Conservation (phyloP, 2,329 filamentous ascomycete species). For the Pyrenophora tritici-repentis region DNA sequence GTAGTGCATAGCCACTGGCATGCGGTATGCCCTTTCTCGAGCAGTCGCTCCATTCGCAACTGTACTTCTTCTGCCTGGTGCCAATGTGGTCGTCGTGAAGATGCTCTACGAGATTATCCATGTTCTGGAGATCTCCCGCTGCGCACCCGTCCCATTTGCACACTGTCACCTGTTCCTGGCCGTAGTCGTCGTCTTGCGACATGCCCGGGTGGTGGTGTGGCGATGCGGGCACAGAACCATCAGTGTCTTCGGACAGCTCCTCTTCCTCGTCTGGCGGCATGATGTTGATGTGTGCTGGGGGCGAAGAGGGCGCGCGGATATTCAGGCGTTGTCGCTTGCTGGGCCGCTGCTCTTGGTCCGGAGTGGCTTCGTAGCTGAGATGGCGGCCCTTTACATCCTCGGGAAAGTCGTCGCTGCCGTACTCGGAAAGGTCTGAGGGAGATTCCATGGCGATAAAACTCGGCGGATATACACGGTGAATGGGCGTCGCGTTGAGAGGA, state of each 20-base stretch:
- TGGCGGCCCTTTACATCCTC: slow-evolving; percentile 60
- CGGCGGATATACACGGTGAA: background rate
- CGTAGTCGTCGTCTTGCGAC: slow-evolving; percentile 50
- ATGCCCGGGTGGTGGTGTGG: slow-evolving; percentile 50
- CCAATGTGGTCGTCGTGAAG: slow-evolving; percentile 91
- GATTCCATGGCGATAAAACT: slow-evolving; percentile 52
- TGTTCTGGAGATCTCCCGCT: slow-evolving; percentile 55
- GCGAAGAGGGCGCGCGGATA: slow-evolving; percentile 40
- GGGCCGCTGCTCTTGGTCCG: slow-evolving; percentile 52
- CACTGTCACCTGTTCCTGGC: slow-evolving; percentile 52
- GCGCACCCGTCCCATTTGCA: slow-evolving; percentile 59
- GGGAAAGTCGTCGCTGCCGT: slow-evolving; percentile 66
- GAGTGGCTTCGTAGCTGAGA: slow-evolving; percentile 51
- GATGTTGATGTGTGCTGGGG: slow-evolving; percentile 31
- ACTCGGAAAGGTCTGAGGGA: slow-evolving; percentile 68
- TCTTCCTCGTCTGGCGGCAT: slow-evolving; percentile 47
- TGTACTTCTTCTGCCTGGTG: slow-evolving; percentile 91
- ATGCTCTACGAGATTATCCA: slow-evolving; percentile 58
- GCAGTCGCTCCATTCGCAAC: slow-evolving; percentile 97
- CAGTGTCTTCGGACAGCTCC: slow-evolving; percentile 88
- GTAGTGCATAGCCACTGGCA: slow-evolving; percentile 91
- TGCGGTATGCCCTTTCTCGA: slow-evolving; percentile 85
- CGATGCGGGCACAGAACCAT: slow-evolving; percentile 70
- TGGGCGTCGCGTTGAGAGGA: slow-evolving; percentile 2
- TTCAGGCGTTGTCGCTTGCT: slow-evolving; percentile 47